Percentiles rank a stretch among this genome's conserved stretches.
Conservation (phyloP, 441 rosid genomes). For the Syzygium syzygioides region DNA sequence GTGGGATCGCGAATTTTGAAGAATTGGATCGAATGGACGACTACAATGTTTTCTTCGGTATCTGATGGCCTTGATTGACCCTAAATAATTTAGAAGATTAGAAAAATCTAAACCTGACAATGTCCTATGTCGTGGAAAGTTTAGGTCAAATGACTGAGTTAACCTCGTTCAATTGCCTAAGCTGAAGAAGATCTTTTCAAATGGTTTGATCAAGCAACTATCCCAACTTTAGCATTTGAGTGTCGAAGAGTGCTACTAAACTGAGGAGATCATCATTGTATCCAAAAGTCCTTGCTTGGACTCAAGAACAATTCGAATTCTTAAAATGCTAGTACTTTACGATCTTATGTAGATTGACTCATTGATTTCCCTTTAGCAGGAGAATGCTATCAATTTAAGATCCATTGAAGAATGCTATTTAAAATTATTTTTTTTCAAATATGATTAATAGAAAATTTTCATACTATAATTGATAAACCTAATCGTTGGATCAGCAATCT, state of each 20-base stretch:
- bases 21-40: neutral
- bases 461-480: neutral
- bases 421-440: neutral
- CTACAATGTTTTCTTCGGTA: neutral
- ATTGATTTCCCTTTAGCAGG: neutral
- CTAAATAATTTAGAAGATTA: neutral
- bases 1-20: neutral
- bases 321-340: neutral
- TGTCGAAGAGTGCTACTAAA: neutral
- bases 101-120: neutral
- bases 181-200: neutral
- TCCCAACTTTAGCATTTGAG: neutral
- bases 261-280: neutral
- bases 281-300: neutral
- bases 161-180: neutral
- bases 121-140: neutral
- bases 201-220: too few species aligned
- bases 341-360: neutral
- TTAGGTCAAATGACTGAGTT: neutral
- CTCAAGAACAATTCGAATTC: neutral
- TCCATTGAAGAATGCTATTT: neutral
- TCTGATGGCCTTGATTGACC: neutral
- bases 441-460: neutral
- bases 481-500: neutral
- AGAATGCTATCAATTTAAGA: neutral